Evolutionary conservation across 2,329 filamentous ascomycete genomes (phyloP), one percentile per base, ranked within the genome.

Genomic region (Periconia digitata): DNA sequence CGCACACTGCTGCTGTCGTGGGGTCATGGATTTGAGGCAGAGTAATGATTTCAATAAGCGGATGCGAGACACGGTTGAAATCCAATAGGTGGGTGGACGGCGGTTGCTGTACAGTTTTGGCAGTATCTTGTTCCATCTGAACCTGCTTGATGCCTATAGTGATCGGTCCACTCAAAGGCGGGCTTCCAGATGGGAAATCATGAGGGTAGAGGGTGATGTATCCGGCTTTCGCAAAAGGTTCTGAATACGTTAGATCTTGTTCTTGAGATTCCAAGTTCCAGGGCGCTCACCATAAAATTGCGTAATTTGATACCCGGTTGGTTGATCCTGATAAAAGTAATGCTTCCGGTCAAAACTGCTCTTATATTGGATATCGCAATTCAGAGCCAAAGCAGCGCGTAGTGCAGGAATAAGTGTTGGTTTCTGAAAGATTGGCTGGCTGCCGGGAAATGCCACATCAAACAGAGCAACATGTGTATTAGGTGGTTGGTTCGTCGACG

Each of bases 291-390:
- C 78, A 70, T 97, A 96, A 74, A 92, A 97, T 67, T 99, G 94
- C 1, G 94, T 99, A 54, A 99, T 95, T 71, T 99, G 94, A 71
- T 99, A 99, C 0, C 94, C 94, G 0, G 90, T 83, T 0, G 94
- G 94, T 72, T 99, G 94, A 71, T 99, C 94, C 83, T 94, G 95
- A 77, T 96, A 96, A 72, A 99, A 97, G 73, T 99, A 99, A 72
- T 99, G 94, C 71, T 99, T 99, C 55, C 94, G 82, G 72, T 99
- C 94, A 74, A 96, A 99, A 45, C 83, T 84, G 70, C 91, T 96
- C 59, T 83, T 79, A 1, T 74, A 77, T 66, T 95, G 87, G 44
- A 97, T 81, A 1, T 85, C 75, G 71, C 94, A 97, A 49, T 86
- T 83, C 38, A 99, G 77, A 0, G 91, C 90, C 42, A 96, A 75